A percentile compares a stretch with the other conserved stretches of the same genome.
phyloP scores from a whole-genome alignment of 805 yeast species.

The Kodamaea kaohsiungensis region DNA sequence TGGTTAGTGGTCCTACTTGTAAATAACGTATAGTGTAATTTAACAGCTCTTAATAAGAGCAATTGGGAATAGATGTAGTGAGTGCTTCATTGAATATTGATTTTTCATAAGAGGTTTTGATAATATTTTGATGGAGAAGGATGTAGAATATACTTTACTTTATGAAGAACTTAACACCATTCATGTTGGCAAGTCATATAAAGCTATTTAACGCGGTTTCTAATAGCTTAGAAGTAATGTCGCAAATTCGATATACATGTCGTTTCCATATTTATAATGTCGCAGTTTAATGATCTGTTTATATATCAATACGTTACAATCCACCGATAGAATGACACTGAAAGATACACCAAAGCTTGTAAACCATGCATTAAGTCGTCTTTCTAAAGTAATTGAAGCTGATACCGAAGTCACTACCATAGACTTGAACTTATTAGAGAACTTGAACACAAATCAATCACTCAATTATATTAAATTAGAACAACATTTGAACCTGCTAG shows the following conservation, averaged over 20 bases:
- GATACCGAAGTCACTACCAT: slow-evolving; percentile 44
- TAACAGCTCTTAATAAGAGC: neutral
- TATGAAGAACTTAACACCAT: too few relatives aligned
- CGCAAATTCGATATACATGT: neutral
- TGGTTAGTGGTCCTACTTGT: neutral
- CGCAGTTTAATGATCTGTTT: neutral
- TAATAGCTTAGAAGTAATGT: too few relatives aligned
- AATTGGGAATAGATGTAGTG: neutral
- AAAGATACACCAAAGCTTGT: slow-evolving; percentile 30
- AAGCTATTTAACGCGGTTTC: too few relatives aligned
- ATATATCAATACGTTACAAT: neutral
- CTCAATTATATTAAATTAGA: slow-evolving; percentile 50
- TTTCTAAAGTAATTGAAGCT: slow-evolving; percentile 36
- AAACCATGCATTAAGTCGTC: slow-evolving; percentile 29
- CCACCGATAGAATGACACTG: slow-evolving; percentile 22
- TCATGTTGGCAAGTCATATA: too few relatives aligned
- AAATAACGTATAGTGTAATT: neutral
- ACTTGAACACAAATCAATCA: slow-evolving; percentile 59
- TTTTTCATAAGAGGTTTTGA: neutral
- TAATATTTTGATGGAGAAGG: neutral
- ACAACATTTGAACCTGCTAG: slow-evolving; percentile 43
- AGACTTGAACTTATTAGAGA: slow-evolving; percentile 51
- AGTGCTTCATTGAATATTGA: too few relatives aligned
- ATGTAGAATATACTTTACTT: too few relatives aligned
- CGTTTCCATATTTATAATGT: neutral